Evolutionary conservation across 2,329 filamentous ascomycete genomes (phyloP).

Genomic region (Fonsecaea pugnacius): DNA sequence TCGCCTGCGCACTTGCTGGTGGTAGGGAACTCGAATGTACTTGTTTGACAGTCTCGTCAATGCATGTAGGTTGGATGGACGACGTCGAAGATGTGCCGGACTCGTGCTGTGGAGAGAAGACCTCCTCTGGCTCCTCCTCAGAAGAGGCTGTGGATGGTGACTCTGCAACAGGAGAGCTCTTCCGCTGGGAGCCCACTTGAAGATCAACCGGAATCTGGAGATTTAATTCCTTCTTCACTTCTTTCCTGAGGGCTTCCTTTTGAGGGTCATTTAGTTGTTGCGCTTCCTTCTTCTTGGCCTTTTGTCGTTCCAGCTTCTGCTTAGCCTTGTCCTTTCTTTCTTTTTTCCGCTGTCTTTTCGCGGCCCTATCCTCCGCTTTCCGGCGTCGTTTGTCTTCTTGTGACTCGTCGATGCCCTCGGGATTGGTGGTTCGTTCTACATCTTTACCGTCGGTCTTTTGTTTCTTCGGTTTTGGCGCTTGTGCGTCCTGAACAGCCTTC

Average conservation of each 20-base stretch:
- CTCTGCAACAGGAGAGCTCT: conserved; percentile 3
- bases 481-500: conserved; percentile 22
- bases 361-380: conserved; percentile 53
- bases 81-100: conserved; percentile 70
- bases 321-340: conserved; percentile 43
- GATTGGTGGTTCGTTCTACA: conserved; percentile 31
- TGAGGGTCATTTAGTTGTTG: conserved; percentile 3
- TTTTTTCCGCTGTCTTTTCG: conserved; percentile 46
- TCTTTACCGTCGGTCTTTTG: conserved; percentile 34
- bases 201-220: conserved; percentile 26
- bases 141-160: conserved; percentile 48
- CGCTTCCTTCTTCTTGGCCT: conserved; percentile 42
- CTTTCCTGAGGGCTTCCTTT: conserved; percentile 4
- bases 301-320: conserved; percentile 47
- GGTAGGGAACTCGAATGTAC: conserved; percentile 12
- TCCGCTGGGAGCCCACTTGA: neutral
- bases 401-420: conserved; percentile 39
- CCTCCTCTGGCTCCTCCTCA: conserved; percentile 45
- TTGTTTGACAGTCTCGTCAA: conserved; percentile 20
- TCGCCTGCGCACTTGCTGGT: conserved; percentile 33
- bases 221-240: conserved; percentile 18
- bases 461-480: conserved; percentile 30
- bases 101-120: conserved; percentile 42
- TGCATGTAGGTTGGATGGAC: conserved; percentile 59
- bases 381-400: conserved; percentile 48